phyloP scores from a whole-genome alignment of 2,329 filamentous ascomycete species.

The Helminthosporium solani region DNA sequence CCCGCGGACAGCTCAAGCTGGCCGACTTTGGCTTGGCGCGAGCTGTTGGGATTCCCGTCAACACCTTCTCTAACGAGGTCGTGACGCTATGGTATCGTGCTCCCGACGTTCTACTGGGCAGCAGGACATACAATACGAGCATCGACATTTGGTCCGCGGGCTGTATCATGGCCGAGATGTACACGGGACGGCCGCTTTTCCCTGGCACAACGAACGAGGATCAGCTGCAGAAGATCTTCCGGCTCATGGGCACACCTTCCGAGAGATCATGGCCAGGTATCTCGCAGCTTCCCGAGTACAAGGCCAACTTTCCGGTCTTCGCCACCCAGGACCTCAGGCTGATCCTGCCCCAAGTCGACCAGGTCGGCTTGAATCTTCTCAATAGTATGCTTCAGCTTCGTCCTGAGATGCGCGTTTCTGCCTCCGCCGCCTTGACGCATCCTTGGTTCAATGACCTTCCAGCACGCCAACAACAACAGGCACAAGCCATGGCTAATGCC shows the following conservation, averaged over 20 bases:
- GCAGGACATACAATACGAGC: conserved; percentile 97
- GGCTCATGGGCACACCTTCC: conserved; percentile 96
- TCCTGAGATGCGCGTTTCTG: conserved; percentile 87
- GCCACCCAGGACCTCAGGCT: conserved; percentile 85
- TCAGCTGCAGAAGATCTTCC: conserved; percentile 94
- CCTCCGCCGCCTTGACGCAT: conserved; percentile 81
- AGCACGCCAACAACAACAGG: conserved; percentile 48
- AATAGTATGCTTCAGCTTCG: conserved; percentile 89
- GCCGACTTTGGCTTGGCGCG: conserved; percentile 93
- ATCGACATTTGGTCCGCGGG: conserved; percentile 99
- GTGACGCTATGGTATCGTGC: conserved; percentile 98
- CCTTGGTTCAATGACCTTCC: conserved; percentile 85
- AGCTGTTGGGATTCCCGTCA: conserved; percentile 95
- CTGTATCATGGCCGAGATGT: conserved; percentile 99
- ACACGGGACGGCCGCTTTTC: conserved; percentile 91
- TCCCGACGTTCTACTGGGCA: conserved; percentile 90
- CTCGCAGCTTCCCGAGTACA: conserved; percentile 95
- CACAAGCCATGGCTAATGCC: conserved; percentile 33
- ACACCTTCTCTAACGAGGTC: conserved; percentile 97
- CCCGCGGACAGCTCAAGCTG: conserved; percentile 84
- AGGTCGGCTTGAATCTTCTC: conserved; percentile 80
- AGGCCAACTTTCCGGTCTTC: conserved; percentile 90
- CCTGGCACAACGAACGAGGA: conserved; percentile 98
- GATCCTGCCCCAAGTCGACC: conserved; percentile 89
- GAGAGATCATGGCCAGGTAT: conserved; percentile 96